phyloP scores from a whole-genome alignment of 108 stramenopile genomes.

The Chaetoceros tenuissimus region DNA sequence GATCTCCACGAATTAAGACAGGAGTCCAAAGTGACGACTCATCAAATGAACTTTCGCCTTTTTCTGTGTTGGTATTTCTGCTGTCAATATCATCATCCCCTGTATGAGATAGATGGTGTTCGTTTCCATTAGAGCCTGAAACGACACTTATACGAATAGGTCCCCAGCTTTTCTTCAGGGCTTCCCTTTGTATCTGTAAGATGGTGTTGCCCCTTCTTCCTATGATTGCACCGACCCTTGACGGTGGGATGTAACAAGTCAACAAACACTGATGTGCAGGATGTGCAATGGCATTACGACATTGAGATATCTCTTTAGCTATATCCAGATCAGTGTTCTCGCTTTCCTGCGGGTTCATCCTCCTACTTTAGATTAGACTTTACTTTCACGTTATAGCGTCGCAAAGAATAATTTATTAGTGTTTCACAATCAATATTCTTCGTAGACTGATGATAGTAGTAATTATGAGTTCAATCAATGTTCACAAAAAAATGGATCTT shows the following conservation, averaged over 20 bases:
- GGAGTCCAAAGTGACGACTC: slow-evolving; percentile 16
- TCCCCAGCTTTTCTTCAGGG: slow-evolving; percentile 8
- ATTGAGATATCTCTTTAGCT: background rate
- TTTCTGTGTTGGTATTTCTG: background rate
- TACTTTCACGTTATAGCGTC: too few species aligned
- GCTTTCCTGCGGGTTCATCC: too few species aligned
- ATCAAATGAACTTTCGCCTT: background rate
- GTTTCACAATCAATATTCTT: too few species aligned
- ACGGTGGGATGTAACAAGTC: slow-evolving; percentile 32
- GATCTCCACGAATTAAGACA: slow-evolving; percentile 32
- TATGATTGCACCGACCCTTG: slow-evolving; percentile 26
- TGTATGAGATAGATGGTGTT: too few species aligned
- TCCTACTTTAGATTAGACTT: too few species aligned
- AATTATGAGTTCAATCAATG: too few species aligned
- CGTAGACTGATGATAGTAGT: too few species aligned
- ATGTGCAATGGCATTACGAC: slow-evolving; percentile 16
- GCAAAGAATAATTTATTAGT: too few species aligned
- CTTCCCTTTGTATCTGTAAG: slow-evolving; percentile 29
- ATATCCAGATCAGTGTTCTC: too few species aligned
- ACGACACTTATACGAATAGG: background rate
- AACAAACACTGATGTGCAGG: slow-evolving; percentile 24
- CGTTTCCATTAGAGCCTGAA: background rate
- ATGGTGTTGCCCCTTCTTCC: slow-evolving; percentile 31
- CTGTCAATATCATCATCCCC: background rate
- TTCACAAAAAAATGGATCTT: too few species aligned